phyloP scores from a whole-genome alignment of 768 basidiomycete species.

The Podaxis rugospora region DNA sequence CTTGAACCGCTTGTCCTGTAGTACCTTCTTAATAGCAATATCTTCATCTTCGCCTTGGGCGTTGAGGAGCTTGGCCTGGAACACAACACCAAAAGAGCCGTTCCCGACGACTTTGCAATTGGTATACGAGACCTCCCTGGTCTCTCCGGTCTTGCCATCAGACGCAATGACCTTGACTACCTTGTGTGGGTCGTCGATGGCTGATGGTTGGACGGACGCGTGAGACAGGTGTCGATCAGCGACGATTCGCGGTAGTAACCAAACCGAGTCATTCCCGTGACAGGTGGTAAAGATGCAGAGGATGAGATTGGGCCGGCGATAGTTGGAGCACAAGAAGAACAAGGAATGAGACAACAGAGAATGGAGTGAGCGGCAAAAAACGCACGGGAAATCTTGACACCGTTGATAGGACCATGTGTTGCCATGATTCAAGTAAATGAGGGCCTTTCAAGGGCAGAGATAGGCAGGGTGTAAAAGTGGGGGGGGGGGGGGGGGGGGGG shows the following conservation, averaged over 20 bases:
- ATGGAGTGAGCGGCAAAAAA: constrained; percentile 22
- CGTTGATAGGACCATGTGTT: constrained; percentile 80
- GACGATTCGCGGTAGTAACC: constrained; percentile 25
- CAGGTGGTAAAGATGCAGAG: constrained; percentile 10
- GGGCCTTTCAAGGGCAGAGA: constrained; percentile 8
- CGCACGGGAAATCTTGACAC: constrained; percentile 83
- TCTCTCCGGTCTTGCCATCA: constrained; percentile 90
- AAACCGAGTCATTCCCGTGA: neutral
- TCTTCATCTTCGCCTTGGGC: constrained; percentile 67
- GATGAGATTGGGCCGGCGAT: constrained; percentile 12
- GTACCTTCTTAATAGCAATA: constrained; percentile 99
- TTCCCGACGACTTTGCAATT: constrained; percentile 99
- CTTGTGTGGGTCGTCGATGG: constrained; percentile 94
- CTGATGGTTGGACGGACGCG: constrained; percentile 30
- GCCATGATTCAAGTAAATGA: constrained; percentile 43
- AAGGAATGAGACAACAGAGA: constrained; percentile 19
- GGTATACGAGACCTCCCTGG: constrained; percentile 87
- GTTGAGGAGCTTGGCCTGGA: constrained; percentile 84
- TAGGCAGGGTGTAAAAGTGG: neutral
- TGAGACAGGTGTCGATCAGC: constrained; percentile 29
- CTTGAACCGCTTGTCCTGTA: constrained; percentile 99
- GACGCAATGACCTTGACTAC: constrained; percentile 93
- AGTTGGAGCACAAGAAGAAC: constrained; percentile 24
- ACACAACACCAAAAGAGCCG: constrained; percentile 98
- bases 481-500: no score